phyloP scores from a whole-genome alignment of 768 basidiomycete genomes.

The Amanita polypyramis region DNA sequence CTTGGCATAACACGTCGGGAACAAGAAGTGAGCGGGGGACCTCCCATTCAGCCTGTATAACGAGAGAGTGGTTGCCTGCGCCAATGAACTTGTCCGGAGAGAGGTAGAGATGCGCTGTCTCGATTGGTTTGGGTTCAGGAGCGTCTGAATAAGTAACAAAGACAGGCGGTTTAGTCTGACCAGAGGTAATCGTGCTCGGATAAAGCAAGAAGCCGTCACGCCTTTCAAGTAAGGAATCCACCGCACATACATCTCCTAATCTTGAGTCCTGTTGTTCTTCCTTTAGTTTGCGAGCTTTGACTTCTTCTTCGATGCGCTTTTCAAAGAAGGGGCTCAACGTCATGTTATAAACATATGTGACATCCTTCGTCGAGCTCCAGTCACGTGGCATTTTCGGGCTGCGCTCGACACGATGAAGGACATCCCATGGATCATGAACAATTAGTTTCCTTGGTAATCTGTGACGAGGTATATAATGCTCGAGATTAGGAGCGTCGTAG shows the following conservation, averaged over 20 bases:
- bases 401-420: conserved; percentile 1
- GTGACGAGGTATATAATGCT: conserved; percentile 17
- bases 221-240: neutral
- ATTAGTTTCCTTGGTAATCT: conserved; percentile 15
- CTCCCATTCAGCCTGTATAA: conserved; percentile 41
- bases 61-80: conserved; percentile 40
- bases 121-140: conserved; percentile 13
- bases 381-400: neutral
- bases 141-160: conserved; percentile 20
- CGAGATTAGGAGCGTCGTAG: conserved; percentile 12
- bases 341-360: conserved; percentile 22
- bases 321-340: neutral
- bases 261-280: neutral
- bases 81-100: conserved; percentile 26
- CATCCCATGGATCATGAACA: conserved; percentile 16
- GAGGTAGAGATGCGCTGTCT: conserved; percentile 41
- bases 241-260: conserved; percentile 1
- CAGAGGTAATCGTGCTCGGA: conserved; percentile 2
- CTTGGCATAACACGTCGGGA: conserved; percentile 23
- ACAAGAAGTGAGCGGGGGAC: conserved; percentile 33
- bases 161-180: conserved; percentile 15
- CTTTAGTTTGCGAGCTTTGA: neutral
- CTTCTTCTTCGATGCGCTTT: neutral
- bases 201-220: conserved; percentile 9
- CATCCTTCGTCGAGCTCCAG: conserved; percentile 22